Conservation (phyloP, 176 grass and related monocot species). For the Typha latifolia region DNA sequence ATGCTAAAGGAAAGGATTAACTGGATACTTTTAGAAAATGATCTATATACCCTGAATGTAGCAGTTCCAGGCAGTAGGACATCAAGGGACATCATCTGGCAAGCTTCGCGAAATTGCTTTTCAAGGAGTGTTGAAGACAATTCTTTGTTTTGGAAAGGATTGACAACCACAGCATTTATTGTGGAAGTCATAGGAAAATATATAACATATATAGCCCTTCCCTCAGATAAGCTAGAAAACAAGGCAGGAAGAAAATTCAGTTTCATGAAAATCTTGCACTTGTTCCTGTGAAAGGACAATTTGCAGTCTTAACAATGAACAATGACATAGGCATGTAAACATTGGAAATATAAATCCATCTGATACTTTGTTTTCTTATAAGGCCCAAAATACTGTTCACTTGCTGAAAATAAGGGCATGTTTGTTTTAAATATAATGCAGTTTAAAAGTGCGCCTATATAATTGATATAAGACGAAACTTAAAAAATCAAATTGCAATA, state of each 20-base stretch:
- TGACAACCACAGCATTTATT: slow-evolving; percentile 71
- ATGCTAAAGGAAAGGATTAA: neutral
- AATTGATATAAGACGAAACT: neutral
- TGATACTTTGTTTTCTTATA: too few relatives aligned
- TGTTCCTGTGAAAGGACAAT: neutral
- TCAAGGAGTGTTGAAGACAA: slow-evolving; percentile 73
- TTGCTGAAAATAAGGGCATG: too few relatives aligned
- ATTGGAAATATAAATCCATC: neutral
- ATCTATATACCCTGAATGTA: slow-evolving; percentile 38
- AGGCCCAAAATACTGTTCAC: too few relatives aligned
- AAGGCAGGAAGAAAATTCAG: slow-evolving; percentile 26
- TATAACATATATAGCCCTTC: slow-evolving; percentile 80
- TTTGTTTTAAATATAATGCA: too few relatives aligned
- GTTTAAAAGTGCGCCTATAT: neutral
- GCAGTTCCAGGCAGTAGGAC: slow-evolving; percentile 34
- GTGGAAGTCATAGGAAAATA: slow-evolving; percentile 57
- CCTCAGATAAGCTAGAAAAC: slow-evolving; percentile 62
- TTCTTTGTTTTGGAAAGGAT: slow-evolving; percentile 94
- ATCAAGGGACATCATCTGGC: slow-evolving; percentile 19
- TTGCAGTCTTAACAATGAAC: neutral
- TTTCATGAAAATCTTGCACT: slow-evolving; percentile 2
- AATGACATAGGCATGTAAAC: neutral
- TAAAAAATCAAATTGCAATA: neutral
- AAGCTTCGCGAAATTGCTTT: slow-evolving; percentile 88
- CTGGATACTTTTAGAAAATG: neutral